Evolutionary conservation across 2,329 filamentous ascomycete species (phyloP), one percentile per base, ranked within the genome.

Genomic region (Colletotrichum siamense): DNA sequence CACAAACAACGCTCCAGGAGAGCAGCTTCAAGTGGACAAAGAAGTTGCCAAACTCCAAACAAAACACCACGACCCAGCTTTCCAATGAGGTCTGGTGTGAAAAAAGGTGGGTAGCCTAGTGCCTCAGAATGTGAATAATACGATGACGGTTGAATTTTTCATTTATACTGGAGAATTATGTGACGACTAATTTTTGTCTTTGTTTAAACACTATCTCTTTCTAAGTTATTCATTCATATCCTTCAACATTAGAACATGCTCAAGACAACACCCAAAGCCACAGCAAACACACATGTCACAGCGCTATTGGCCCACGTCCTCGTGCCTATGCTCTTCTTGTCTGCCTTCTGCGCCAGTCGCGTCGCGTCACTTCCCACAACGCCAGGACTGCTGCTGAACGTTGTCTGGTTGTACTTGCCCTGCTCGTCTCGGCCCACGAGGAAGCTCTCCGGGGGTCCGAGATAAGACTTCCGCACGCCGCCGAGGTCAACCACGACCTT

Each of bases 391-490:
- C 69, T 80, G 61, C 81, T 79, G 79, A 88, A 88, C 59, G 83
- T 86, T 9, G 83, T 85, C 73, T 84, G 83, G 30, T 84, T 82
- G 71, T 85, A 85, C 18, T 65, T 73, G 9, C 86, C 87, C 55
- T 82, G 66, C 74, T 80, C 69, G 69, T 89, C 87, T 26, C 85
- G 81, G 0, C 87, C 87, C 2, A 87, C 81, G 13, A 88, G 79
- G 76, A 89, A 90, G 68, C 89, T 91, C 85, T 91, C 89, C 1
- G 90, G 90, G 6, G 91, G 90, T 0, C 91, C 91, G 4, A 92
- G 82, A 78, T 91, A 92, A 65, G 88, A 91, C 18, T 86, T 82
- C 70, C 89, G 82, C 3, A 91, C 86, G 8, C 90, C 91, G 2
- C 91, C 91, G 28, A 92, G 79, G 78, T 92, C 85, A 9, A 92